A percentile compares a stretch with the other conserved stretches of the same genome.
phyloP scores from a whole-genome alignment of 139 green algal species.

The Chlamydomonas schloesseri region DNA sequence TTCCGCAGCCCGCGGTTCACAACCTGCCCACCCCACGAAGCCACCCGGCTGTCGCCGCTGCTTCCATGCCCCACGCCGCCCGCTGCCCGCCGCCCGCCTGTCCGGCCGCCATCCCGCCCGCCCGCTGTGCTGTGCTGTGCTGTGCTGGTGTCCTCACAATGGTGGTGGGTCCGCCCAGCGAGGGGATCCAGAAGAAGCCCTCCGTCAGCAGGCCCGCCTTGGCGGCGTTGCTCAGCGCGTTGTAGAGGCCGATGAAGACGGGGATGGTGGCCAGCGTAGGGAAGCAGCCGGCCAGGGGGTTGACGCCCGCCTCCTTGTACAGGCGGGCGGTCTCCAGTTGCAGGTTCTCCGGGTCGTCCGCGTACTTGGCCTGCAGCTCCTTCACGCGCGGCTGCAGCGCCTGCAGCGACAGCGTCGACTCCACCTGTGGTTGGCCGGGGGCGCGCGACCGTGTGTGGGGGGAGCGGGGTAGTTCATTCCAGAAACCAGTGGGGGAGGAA shows the following conservation, averaged over 20 bases:
- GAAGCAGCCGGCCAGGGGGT: conserved; percentile 92
- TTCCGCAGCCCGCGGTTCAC: no score
- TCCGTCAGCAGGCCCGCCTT: conserved; percentile 69
- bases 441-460: no score
- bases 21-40: no score
- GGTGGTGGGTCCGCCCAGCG: conserved; percentile 77
- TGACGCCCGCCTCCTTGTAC: conserved; percentile 94
- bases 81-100: no score
- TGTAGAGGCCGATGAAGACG: conserved; percentile 95
- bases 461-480: no score
- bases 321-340: conserved; percentile 94
- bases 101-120: not conserved
- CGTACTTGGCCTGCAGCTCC: conserved; percentile 93
- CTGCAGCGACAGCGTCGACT: conserved; percentile 95
- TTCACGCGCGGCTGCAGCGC: conserved; percentile 93
- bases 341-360: conserved; percentile 86
- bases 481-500: not conserved
- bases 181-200: conserved; percentile 94
- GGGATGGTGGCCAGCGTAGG: conserved; percentile 93
- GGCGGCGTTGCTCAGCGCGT: conserved; percentile 62
- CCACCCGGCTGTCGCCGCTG: no score
- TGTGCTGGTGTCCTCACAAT: conserved; percentile 32
- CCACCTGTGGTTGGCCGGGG: conserved; percentile 84
- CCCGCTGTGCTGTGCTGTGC: not conserved
- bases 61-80: no score